Evolutionary conservation across 495 filamentous ascomycete species (phyloP).

Genomic region (Penicillium silybi): DNA sequence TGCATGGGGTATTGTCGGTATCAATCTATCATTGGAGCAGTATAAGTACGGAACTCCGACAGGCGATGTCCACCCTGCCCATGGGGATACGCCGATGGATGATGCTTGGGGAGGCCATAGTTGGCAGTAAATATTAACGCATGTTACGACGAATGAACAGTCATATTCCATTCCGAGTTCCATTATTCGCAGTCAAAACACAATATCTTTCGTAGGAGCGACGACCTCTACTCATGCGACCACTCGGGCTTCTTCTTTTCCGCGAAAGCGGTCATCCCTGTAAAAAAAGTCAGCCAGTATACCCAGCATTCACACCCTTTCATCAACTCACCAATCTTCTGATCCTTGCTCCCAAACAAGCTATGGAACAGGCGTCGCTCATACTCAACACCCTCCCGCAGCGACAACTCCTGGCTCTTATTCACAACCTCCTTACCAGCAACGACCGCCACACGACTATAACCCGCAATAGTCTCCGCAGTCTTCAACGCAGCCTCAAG

Average conservation of each 20-base stretch:
- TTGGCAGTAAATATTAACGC: slow-evolving; percentile 1
- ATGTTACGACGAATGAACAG: background rate
- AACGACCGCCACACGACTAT: slow-evolving; percentile 73
- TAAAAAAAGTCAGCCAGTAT: slow-evolving; percentile 13
- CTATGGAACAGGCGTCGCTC: slow-evolving; percentile 90
- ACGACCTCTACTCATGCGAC: slow-evolving; percentile 63
- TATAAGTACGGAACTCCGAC: slow-evolving; percentile 59
- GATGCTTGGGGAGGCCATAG: slow-evolving; percentile 1
- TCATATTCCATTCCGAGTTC: background rate
- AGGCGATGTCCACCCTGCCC: slow-evolving; percentile 55
- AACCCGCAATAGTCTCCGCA: slow-evolving; percentile 82
- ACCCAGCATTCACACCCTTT: background rate
- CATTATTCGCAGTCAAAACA: background rate
- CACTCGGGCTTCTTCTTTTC: slow-evolving; percentile 94
- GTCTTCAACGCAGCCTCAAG: slow-evolving; percentile 73
- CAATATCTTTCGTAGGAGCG: background rate
- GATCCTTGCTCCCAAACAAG: slow-evolving; percentile 88
- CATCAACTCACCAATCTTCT: slow-evolving; percentile 74
- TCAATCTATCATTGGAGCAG: slow-evolving; percentile 70
- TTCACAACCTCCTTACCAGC: slow-evolving; percentile 98
- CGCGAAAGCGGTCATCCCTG: slow-evolving; percentile 88
- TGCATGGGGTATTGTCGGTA: slow-evolving; percentile 56
- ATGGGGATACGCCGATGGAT: slow-evolving; percentile 18
- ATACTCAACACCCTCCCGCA: slow-evolving; percentile 90
- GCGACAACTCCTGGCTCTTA: slow-evolving; percentile 83